Evolutionary conservation across 805 yeast species (phyloP).

Genomic region (Candida endomychidarum): DNA sequence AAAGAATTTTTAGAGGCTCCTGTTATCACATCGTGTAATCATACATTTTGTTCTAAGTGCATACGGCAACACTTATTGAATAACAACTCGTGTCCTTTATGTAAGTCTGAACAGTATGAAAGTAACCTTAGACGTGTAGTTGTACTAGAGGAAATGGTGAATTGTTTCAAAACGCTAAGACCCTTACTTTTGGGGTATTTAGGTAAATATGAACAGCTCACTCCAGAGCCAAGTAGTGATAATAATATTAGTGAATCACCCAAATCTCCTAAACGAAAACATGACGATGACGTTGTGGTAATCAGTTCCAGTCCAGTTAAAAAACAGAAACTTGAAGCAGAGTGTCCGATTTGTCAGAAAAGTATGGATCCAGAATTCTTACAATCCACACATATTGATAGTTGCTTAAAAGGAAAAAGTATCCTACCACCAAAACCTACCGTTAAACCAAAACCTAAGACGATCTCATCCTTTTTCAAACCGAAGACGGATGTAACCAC

Average conservation of each 20-base stretch:
- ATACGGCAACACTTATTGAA: slow-evolving; percentile 67
- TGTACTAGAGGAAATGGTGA: slow-evolving; percentile 68
- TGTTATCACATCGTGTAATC: slow-evolving; percentile 80
- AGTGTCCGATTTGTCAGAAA: slow-evolving; percentile 68
- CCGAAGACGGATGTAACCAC: slow-evolving; percentile 3
- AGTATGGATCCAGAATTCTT: slow-evolving; percentile 54
- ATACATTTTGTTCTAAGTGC: slow-evolving; percentile 86
- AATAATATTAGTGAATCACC: background rate
- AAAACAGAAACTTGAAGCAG: slow-evolving; percentile 33
- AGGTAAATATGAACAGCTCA: background rate
- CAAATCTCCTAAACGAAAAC: no score
- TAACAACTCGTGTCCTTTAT: slow-evolving; percentile 71
- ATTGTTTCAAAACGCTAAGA: slow-evolving; percentile 45
- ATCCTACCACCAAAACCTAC: slow-evolving; percentile 13
- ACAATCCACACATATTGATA: slow-evolving; percentile 62
- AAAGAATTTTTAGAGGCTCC: slow-evolving; percentile 81
- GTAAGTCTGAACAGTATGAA: slow-evolving; percentile 68
- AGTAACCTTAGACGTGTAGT: slow-evolving; percentile 66
- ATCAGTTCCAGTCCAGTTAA: slow-evolving; percentile 11
- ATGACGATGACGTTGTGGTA: slow-evolving; percentile 4
- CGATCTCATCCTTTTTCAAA: slow-evolving; percentile 35
- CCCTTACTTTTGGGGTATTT: slow-evolving; percentile 2
- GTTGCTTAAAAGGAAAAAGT: slow-evolving; percentile 47
- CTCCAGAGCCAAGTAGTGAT: background rate
- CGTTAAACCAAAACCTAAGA: slow-evolving; percentile 5